Evolutionary conservation across 1,284 basidiomycete genomes (phyloP), one percentile per base, ranked within the genome.

Genomic region (Phellopilus nigrolimitatus): DNA sequence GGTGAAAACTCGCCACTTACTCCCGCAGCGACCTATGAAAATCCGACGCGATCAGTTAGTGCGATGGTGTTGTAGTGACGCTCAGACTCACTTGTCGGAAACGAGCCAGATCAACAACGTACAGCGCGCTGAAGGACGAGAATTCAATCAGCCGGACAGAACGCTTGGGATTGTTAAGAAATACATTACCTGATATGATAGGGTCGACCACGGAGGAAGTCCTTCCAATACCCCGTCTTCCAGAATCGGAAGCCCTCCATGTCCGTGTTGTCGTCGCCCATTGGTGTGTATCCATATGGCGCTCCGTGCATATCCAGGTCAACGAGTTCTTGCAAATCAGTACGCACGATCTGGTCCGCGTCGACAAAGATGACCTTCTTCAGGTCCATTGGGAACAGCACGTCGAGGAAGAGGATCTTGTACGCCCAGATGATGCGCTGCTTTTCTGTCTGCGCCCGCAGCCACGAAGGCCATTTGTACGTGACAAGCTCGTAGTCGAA

Each of bases 371-470:
- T 95, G 55, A 99, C 94, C 65, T 97, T 95, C 71, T 95, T 92
- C 47, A 99, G 78, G 68, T 95, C 91, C 83, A 98, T 91, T 2
- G 95, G 95, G 80, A 99, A 99, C 4, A 99, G 79, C 5, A 98
- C 95, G 62, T 99, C 95, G 24, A 99, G 80, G 79, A 99, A 99
- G 33, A 99, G 80, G 56, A 99, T 99, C 72, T 99, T 99, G 76
- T 98, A 97, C n/a, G 91, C 97, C 95, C 95, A 99, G 61, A 99
- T 99, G 52, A 94, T 89, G 17, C 95, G 80, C 67, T 99, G 95
- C 68, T 99, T 99, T 70, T 99, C 95, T 51, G 84, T 94, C 66
- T 98, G 95, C 8, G 82, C 80, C n/a, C 93, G 87, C 10, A 99
- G 76, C 95, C 95, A 99, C 2, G 88, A 88, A 0, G 95, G 97